phyloP scores from a whole-genome alignment of 148 eudicot species.

The Vaccinium macrocarpon region DNA sequence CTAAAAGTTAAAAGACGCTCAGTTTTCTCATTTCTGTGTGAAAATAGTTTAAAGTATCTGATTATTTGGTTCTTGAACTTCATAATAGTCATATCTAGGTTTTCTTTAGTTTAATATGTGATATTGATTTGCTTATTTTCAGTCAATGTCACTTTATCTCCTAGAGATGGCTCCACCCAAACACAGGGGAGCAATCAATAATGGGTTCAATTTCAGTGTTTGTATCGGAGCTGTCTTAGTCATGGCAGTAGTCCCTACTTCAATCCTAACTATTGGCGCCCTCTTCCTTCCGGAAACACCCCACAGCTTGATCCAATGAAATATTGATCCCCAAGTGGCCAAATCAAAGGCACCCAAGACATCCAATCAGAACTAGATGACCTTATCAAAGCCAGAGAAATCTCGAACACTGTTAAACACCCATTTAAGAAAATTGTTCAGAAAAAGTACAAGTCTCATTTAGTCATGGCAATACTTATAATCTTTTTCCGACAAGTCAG shows the following conservation, averaged over 20 bases:
- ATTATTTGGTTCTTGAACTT: too few species aligned
- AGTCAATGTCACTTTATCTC: not conserved
- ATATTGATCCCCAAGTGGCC: not conserved
- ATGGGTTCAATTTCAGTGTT: not conserved
- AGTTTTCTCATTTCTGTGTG: too few species aligned
- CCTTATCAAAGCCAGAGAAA: not conserved
- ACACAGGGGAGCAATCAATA: not conserved
- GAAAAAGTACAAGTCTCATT: constrained; percentile 1
- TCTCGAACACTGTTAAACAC: not conserved
- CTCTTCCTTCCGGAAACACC: constrained; percentile 11
- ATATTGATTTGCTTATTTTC: not conserved
- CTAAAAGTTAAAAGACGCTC: too few species aligned
- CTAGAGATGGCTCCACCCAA: not conserved
- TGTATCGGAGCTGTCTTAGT: constrained; percentile 10
- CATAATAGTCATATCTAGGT: too few species aligned
- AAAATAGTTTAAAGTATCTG: too few species aligned
- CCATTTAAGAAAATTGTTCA: not conserved
- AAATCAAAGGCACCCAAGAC: constrained; percentile 3
- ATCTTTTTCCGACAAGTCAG: not conserved
- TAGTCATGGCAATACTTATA: constrained; percentile 4
- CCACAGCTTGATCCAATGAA: not conserved
- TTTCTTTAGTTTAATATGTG: too few species aligned
- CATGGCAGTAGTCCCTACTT: constrained; percentile 19
- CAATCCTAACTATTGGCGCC: not conserved
- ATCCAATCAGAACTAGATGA: not conserved